phyloP scores from a whole-genome alignment of 2,329 filamentous ascomycete genomes.

The Pseudogymnoascus sp. region DNA sequence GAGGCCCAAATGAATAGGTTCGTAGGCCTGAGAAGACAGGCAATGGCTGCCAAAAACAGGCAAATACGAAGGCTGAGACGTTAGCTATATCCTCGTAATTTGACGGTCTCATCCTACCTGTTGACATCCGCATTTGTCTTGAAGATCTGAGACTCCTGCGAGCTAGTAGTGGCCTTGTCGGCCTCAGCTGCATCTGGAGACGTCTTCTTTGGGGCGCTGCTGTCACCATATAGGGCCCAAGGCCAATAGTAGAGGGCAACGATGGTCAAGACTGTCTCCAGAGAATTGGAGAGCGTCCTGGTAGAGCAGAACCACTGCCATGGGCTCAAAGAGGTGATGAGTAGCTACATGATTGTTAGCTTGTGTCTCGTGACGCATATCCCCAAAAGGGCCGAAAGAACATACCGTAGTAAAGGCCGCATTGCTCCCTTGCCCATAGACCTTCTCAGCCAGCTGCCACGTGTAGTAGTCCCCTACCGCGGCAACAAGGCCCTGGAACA shows the following conservation, averaged over 20 bases:
- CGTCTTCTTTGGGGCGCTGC: conserved; percentile 17
- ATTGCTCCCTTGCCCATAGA: conserved; percentile 61
- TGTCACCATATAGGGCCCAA: conserved; percentile 59
- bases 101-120: neutral
- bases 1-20: conserved; percentile 80
- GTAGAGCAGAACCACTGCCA: conserved; percentile 98
- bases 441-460: conserved; percentile 68
- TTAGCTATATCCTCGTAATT: neutral
- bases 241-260: conserved; percentile 79
- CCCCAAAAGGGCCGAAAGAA: neutral
- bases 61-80: conserved; percentile 49
- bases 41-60: conserved; percentile 68
- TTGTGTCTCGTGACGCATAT: neutral
- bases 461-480: conserved; percentile 78
- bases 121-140: neutral
- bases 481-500: conserved; percentile 70
- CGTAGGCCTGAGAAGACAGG: conserved; percentile 81
- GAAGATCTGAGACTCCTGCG: neutral
- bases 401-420: conserved; percentile 63
- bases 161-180: conserved; percentile 11
- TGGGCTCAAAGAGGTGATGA: conserved; percentile 66
- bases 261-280: conserved; percentile 83
- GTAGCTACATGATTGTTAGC: conserved; percentile 44
- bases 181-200: conserved; percentile 15
- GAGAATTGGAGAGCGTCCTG: conserved; percentile 85